Percentiles rank a stretch among this genome's conserved stretches.
phyloP scores from a whole-genome alignment of 768 basidiomycete species.

The Russula sp. region DNA sequence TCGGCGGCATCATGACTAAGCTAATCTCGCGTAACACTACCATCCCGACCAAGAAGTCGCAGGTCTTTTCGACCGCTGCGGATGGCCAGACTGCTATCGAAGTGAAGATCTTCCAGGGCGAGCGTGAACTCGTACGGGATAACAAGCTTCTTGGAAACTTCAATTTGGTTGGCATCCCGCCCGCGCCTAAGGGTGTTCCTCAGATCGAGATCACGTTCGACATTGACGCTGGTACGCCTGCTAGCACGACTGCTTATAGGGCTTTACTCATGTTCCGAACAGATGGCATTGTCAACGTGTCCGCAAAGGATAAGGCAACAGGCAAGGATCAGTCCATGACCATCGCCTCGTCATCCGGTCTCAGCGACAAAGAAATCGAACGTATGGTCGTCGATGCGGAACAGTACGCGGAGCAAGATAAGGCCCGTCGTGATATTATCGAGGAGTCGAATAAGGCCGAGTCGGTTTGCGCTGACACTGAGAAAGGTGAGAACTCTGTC shows the following conservation, averaged over 20 bases:
- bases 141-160: conserved; percentile 99
- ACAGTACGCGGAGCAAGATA: conserved; percentile 90
- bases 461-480: conserved; percentile 89
- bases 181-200: conserved; percentile 70
- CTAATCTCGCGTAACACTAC: conserved; percentile 98
- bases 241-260: neutral
- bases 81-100: conserved; percentile 99
- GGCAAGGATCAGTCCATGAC: conserved; percentile 93
- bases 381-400: conserved; percentile 95
- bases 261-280: conserved; percentile 21
- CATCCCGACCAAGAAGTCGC: conserved; percentile 99
- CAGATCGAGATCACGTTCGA: conserved; percentile 90
- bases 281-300: conserved; percentile 97
- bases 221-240: conserved; percentile 81
- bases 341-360: conserved; percentile 94
- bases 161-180: conserved; percentile 97
- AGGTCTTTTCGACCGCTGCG: conserved; percentile 97
- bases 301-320: conserved; percentile 92
- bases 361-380: conserved; percentile 95
- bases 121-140: conserved; percentile 97
- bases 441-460: conserved; percentile 98
- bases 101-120: conserved; percentile 99
- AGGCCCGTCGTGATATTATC: conserved; percentile 80
- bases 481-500: conserved; percentile 64
- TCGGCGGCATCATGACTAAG: conserved; percentile 99